Evolutionary conservation across 2,329 filamentous ascomycete genomes (phyloP).

Genomic region (Fusarium sp.): DNA sequence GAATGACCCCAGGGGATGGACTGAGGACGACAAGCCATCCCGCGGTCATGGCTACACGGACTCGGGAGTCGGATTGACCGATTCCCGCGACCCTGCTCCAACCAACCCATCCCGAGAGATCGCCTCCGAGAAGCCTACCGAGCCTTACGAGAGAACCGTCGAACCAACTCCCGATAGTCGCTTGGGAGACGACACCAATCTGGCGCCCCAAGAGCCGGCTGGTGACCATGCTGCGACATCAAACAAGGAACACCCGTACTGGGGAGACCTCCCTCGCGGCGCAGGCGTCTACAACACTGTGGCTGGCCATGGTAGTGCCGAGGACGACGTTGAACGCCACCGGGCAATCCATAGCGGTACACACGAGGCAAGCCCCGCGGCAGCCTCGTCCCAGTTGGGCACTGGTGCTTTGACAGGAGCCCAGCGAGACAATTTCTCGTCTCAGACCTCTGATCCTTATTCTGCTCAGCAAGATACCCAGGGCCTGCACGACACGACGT

Average conservation of each 20-base stretch:
- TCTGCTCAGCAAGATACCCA: conserved; percentile 15
- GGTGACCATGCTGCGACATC: conserved; percentile 10
- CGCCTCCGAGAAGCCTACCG: conserved; percentile 14
- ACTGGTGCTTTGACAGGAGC: conserved; percentile 11
- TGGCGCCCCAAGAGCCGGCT: neutral
- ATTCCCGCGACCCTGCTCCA: conserved; percentile 7
- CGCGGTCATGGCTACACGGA: conserved; percentile 33
- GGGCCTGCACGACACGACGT: neutral
- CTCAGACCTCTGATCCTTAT: conserved; percentile 5
- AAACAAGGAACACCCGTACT: conserved; percentile 36
- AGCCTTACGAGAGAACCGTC: conserved; percentile 6
- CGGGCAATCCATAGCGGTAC: neutral
- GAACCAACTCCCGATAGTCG: neutral
- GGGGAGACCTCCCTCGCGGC: conserved; percentile 35
- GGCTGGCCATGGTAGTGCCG: conserved; percentile 31
- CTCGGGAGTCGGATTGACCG: conserved; percentile 30
- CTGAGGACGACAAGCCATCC: conserved; percentile 12
- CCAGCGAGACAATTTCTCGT: neutral
- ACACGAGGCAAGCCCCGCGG: neutral
- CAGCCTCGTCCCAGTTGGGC: conserved; percentile 6
- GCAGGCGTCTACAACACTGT: conserved; percentile 21
- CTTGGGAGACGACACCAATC: neutral
- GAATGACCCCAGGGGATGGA: conserved; percentile 35
- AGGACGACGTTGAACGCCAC: conserved; percentile 25
- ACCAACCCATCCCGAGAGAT: conserved; percentile 4